Conservation (phyloP, 1,139 yeast species). For the Yamadazyma membranifaciens region DNA sequence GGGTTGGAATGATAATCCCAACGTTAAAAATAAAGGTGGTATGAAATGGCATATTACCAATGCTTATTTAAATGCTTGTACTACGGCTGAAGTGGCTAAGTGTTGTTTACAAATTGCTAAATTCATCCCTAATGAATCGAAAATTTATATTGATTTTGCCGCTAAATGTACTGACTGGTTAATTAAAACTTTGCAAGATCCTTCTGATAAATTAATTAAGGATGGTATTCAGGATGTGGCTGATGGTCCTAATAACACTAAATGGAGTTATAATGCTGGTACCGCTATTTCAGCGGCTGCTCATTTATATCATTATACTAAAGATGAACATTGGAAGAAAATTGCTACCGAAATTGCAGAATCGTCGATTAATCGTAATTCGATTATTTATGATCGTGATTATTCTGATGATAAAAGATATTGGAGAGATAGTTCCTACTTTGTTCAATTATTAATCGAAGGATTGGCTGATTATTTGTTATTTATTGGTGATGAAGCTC, state of each 20-base stretch:
- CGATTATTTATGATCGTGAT: slow-evolving; percentile 64
- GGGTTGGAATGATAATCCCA: slow-evolving; percentile 55
- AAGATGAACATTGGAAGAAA: slow-evolving; percentile 52
- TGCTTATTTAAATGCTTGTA: slow-evolving; percentile 61
- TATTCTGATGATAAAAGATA: slow-evolving; percentile 55
- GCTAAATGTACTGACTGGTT: slow-evolving; percentile 56
- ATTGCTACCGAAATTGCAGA: slow-evolving; percentile 60
- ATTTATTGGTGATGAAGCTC: slow-evolving; percentile 46
- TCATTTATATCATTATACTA: slow-evolving; percentile 51
- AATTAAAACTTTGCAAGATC: slow-evolving; percentile 50
- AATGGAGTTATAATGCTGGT: slow-evolving; percentile 74
- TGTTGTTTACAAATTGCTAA: slow-evolving; percentile 61
- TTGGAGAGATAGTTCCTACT: slow-evolving; percentile 66
- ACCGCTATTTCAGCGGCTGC: slow-evolving; percentile 59
- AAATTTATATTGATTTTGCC: slow-evolving; percentile 50
- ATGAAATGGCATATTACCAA: slow-evolving; percentile 66
- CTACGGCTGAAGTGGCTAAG: slow-evolving; percentile 71
- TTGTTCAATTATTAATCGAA: slow-evolving; percentile 63
- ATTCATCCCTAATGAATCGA: slow-evolving; percentile 47
- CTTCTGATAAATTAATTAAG: slow-evolving; percentile 53
- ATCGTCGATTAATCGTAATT: slow-evolving; percentile 57
- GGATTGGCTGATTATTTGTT: slow-evolving; percentile 67
- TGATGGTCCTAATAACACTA: slow-evolving; percentile 46
- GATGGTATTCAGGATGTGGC: slow-evolving; percentile 61
- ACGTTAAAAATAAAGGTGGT: slow-evolving; percentile 52